A percentile compares a stretch with the other conserved stretches of the same genome.
Conservation (phyloP, 352 stramenopile species). For the Phytophthora agathidicida region DNA sequence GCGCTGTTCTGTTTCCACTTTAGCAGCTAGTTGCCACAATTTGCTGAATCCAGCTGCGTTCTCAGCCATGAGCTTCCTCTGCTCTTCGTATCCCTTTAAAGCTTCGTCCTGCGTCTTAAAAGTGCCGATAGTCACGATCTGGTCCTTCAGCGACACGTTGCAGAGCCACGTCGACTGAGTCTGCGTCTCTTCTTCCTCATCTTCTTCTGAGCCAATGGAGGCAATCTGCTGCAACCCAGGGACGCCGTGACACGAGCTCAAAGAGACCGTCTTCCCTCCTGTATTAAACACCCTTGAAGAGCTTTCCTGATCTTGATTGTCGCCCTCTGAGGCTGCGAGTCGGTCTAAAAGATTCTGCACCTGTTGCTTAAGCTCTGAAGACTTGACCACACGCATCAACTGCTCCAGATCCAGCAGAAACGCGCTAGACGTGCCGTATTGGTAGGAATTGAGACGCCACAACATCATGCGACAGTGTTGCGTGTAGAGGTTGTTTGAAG, state of each 20-base stretch:
- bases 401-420: constrained; percentile 62
- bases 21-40: constrained; percentile 32
- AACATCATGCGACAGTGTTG: constrained; percentile 50
- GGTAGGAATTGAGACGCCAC: constrained; percentile 62
- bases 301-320: constrained; percentile 20
- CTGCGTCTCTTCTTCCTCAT: not conserved
- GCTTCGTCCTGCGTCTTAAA: constrained; percentile 45
- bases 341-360: constrained; percentile 18
- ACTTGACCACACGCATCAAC: constrained; percentile 36
- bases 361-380: constrained; percentile 1
- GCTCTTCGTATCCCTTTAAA: constrained; percentile 51
- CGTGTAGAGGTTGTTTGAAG: constrained; percentile 16
- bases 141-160: constrained; percentile 54
- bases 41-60: constrained; percentile 30
- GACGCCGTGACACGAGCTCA: constrained; percentile 38
- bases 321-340: constrained; percentile 12
- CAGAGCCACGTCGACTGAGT: constrained; percentile 45
- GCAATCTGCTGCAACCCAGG: constrained; percentile 47
- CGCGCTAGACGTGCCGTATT: constrained; percentile 58
- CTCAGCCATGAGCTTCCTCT: constrained; percentile 33
- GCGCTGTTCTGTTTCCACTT: constrained; percentile 28
- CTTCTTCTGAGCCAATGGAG: not conserved
- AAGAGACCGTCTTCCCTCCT: constrained; percentile 27
- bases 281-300: constrained; percentile 21
- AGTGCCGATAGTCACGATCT: constrained; percentile 46